Conservation (phyloP, 768 basidiomycete genomes). For the Suillus americanus region DNA sequence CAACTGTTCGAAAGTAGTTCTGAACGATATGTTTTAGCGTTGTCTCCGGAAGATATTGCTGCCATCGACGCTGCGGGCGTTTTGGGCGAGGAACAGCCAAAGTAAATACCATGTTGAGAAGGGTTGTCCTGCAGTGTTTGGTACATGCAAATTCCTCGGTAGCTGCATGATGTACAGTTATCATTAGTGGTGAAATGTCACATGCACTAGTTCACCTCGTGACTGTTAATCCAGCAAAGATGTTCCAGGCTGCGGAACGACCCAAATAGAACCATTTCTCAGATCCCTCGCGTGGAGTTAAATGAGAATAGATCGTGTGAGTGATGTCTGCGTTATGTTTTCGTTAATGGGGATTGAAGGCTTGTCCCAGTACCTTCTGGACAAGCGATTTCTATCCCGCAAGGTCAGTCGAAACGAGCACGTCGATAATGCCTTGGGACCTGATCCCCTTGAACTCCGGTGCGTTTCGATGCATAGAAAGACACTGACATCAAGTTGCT, state of each 20-base stretch:
- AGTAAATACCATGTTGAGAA: not conserved
- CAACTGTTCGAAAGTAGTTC: not conserved
- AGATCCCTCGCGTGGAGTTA: not conserved
- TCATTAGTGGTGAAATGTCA: not conserved
- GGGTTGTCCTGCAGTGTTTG: not conserved
- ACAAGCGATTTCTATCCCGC: not conserved
- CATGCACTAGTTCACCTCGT: not conserved
- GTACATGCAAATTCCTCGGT: not conserved
- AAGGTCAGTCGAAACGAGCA: not conserved
- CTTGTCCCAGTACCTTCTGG: not conserved
- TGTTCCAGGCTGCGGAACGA: not conserved
- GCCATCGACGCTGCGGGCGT: constrained; percentile 56
- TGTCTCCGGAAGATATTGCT: constrained; percentile 48
- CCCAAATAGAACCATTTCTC: not conserved
- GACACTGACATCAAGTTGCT: not conserved
- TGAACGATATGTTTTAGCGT: constrained; percentile 12
- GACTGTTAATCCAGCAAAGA: not conserved
- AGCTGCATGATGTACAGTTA: not conserved
- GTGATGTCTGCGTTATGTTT: not conserved
- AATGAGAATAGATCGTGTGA: not conserved
- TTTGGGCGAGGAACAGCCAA: not conserved
- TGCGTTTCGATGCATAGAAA: constrained; percentile 21
- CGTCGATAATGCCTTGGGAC: constrained; percentile 55
- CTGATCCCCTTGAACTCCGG: constrained; percentile 59
- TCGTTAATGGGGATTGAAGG: not conserved